Evolutionary conservation across 2,329 filamentous ascomycete species (phyloP), one percentile per base, ranked within the genome.

Genomic region (Sordariomycetes sp.): DNA sequence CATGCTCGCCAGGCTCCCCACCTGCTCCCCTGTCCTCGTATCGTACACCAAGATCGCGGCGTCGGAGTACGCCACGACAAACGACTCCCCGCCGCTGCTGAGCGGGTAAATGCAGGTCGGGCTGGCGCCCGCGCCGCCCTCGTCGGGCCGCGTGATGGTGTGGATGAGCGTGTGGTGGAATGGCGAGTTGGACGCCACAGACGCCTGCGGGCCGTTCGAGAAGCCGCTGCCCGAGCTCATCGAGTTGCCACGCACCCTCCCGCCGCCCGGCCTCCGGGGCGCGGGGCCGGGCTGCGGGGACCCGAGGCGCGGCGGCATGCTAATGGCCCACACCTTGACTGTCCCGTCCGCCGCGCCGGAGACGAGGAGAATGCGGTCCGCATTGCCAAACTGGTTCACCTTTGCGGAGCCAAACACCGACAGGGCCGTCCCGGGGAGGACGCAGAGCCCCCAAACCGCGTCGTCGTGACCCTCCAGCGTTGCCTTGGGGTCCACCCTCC

Each of bases 151-250:
- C 54, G 82, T 76, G 59, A 99, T 95, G 54, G 88, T 89, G 67
- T 96, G 92, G 32, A 99, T 81, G 10, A 97, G 80, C 0, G 87
- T 91, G 67, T 94, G 86, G 65, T 90, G 80, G 74, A 97, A 97
- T 0, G 90, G 89, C 2, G 88, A 94, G 60, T 82, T 85, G 22
- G 88, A 91, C 6, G 90, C 90, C 53, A 89, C 84, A 60, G 86
- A 95, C 6, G 92, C 90, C 68, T 96, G 92, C 2, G 92, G 92
- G 12, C 88, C 90, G 61, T 84, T 92, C 59, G 91, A 87, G 73
- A 95, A 96, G 59, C 89, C 91, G 54, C 89, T 95, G 50, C 92
- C 92, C 17, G 90, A 95, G 56, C 90, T 96, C 74, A 96, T 94
- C 25, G 90, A 96, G 70, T 96, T 91, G 59, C 87, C 90, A 60